Evolutionary conservation across 768 basidiomycete genomes (phyloP).

Genomic region (Termitomyces bulborhizus): DNA sequence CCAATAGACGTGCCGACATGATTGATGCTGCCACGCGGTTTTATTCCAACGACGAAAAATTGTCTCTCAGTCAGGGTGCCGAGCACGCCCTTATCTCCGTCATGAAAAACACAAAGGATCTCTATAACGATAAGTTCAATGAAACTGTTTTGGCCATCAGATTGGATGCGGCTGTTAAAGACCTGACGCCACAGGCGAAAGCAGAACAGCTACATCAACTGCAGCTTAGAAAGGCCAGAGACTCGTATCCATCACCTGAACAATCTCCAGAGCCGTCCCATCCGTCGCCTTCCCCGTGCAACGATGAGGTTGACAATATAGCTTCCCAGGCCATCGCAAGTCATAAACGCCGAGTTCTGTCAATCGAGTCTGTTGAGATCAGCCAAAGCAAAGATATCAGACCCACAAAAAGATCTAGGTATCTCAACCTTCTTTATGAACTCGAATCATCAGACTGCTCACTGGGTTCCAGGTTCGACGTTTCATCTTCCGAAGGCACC

Average conservation of each 20-base stretch:
- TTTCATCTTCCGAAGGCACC: not conserved
- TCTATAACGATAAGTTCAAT: conserved; percentile 17
- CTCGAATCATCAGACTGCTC: too few species aligned
- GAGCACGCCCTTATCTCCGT: conserved; percentile 18
- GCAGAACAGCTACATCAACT: conserved; percentile 5
- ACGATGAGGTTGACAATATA: not conserved
- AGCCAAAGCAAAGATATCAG: too few species aligned
- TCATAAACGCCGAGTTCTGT: conserved; percentile 12
- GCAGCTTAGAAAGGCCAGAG: conserved; percentile 3
- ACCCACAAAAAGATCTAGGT: too few species aligned
- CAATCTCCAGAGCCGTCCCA: conserved; percentile 8
- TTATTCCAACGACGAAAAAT: conserved; percentile 18
- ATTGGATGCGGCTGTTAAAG: conserved; percentile 23
- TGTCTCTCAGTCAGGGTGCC: conserved; percentile 17
- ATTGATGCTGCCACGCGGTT: conserved; percentile 31
- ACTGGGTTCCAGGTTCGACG: not conserved
- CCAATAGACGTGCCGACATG: conserved; percentile 27
- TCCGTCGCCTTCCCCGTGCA: not conserved
- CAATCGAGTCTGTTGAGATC: too few species aligned
- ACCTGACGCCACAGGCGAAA: conserved; percentile 16
- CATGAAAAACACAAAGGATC: conserved; percentile 13
- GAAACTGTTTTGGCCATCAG: conserved; percentile 23
- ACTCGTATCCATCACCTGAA: conserved; percentile 15
- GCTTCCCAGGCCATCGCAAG: not conserved
- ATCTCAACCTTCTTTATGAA: too few species aligned